Conservation (phyloP, 2,329 filamentous ascomycete genomes). For the Epichloe uncinata region DNA sequence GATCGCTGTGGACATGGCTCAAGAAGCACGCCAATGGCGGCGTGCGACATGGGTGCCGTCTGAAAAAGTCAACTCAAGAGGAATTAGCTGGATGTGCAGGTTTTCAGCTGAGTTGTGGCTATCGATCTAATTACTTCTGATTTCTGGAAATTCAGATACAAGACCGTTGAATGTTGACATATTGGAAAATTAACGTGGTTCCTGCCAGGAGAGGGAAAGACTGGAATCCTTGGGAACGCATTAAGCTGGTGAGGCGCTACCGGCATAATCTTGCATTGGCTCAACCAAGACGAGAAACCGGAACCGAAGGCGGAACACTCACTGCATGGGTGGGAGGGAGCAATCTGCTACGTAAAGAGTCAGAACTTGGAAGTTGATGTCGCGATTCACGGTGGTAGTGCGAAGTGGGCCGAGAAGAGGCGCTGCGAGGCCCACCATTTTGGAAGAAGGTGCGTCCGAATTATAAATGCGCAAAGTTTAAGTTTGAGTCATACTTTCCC, state of each 20-base stretch:
- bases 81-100: neutral
- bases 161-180: conserved; percentile 73
- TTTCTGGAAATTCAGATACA: conserved; percentile 64
- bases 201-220: neutral
- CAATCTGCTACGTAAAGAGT: no score
- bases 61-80: conserved; percentile 68
- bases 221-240: neutral
- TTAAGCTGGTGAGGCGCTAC: neutral
- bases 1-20: conserved; percentile 86
- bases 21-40: conserved; percentile 75
- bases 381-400: neutral
- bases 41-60: conserved; percentile 34
- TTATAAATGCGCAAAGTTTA: no score
- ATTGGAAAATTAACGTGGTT: neutral
- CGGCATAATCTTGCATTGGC: neutral
- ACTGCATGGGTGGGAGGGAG: no score
- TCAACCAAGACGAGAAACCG: neutral
- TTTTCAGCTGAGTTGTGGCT: neutral
- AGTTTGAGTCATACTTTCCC: no score
- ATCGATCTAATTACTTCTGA: conserved; percentile 39
- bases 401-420: neutral
- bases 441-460: no score
- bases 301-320: no score
- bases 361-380: no score
- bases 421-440: no score